Conservation (phyloP, 352 stramenopile genomes). For the Thraustochytrium sp. region DNA sequence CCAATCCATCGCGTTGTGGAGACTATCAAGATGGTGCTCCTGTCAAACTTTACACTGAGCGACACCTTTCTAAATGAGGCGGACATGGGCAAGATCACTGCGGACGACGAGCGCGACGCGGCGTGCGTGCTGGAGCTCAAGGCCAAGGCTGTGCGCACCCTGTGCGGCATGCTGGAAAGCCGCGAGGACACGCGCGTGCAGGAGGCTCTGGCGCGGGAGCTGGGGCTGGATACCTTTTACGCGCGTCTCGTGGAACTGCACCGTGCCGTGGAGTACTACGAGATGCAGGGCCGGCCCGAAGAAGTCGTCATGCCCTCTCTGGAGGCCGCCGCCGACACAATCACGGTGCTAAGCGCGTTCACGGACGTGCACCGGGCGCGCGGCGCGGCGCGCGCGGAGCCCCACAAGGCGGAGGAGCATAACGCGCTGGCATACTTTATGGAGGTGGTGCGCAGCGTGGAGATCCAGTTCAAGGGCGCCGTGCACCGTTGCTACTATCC, state of each 20-base stretch:
- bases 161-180: constrained; percentile 47
- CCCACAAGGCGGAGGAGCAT: background rate
- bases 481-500: constrained; percentile 28
- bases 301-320: background rate
- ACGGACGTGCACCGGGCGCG: background rate
- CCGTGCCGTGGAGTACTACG: background rate
- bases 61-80: constrained; percentile 16
- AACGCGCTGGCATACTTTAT: constrained; percentile 11
- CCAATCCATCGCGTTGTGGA: constrained; percentile 46
- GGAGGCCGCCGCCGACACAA: background rate
- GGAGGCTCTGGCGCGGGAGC: background rate
- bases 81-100: background rate
- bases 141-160: constrained; percentile 45
- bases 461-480: constrained; percentile 19
- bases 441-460: background rate
- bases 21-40: constrained; percentile 48
- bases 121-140: constrained; percentile 44
- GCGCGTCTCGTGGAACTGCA: constrained; percentile 26
- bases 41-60: constrained; percentile 41
- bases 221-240: background rate
- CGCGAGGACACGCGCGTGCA: constrained; percentile 8
- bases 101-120: constrained; percentile 15
- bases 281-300: background rate
- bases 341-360: background rate
- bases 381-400: background rate